Evolutionary conservation across 331 rosid genomes (phyloP), one percentile per base, ranked within the genome.

Genomic region (Acacia concinna): DNA sequence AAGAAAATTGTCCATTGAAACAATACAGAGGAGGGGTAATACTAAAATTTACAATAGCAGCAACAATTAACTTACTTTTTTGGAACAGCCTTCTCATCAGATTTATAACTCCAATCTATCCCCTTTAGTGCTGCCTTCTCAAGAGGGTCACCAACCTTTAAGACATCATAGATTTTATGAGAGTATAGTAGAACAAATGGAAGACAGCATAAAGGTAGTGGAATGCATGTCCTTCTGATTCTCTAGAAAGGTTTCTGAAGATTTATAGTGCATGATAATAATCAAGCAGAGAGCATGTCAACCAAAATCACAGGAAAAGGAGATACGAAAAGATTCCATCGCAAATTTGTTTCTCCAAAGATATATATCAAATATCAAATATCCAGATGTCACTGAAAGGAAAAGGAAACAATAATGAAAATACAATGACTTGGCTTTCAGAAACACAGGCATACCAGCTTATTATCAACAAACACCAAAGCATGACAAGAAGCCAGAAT

Each of bases 401-500:
- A 35, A 25, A 52, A 30, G 31, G 83, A 27, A 75, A 78, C 46
- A 23, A 46, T 34, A 51, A 74, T 66, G 60, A 17, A 28, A 21
- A 31, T 40, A 11, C 60, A 32, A 37, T 21, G 27, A 30, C 25
- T 37, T 28, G 31, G 51, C 37, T 54, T 67, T 73, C 71, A 28
- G 77, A 49, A 83, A 32, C 73, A 25, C 40, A 25, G 27, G 54
- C 87, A 70, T 96, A 96, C 98, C 97, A 92, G 93, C 86, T 90
- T 94, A 86, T 96, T 96, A 86, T 96, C 99, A 71, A 96, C 99
- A 84, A 93, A 93, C 59, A 96, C 99, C 85, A 96, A 83, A 3
- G 99, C 98, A 88, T 96, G 99, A 81, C 99, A 96, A 85, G 99
- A 96, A 71, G 99, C 98, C 78, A 96, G 85, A 72, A 96, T 96